Base-by-base conservation (phyloP, 352 stramenopile genomes). In the Phytophthora idaei region DNA sequence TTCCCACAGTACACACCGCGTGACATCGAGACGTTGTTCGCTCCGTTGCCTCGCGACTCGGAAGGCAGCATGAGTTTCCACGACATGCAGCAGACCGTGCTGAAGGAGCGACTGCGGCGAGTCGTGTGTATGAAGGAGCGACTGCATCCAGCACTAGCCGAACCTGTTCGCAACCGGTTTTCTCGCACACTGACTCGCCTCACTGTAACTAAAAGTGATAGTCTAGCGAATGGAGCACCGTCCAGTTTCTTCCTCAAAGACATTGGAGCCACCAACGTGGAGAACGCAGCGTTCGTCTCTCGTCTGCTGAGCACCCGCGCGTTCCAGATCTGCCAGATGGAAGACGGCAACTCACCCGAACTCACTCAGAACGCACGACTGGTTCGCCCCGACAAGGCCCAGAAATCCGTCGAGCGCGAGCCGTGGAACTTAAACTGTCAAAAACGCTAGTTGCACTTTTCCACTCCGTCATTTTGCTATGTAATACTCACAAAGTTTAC, bases 311-410 rank as follows among this genome's bases (percentile, higher is more conserved):
- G 84, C 70, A 87, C 78, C 7, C 79, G 88, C 42, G 71, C 87
- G 28, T 96, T 91, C 69, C 72, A 93, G 76, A 94, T 97, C 60
- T 93, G 85, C 68, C 80, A 92, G 55, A 76, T 96, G 45, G 72
- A 87, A 49, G 81, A 96, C 57, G 84, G 78, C 70, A 96, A 96
- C 54, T 77, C 82, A 10, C 78, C 85, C 0, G 64, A 75, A 42
- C 81, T 97, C 32, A 95, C 89, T 29, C 80, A 92, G 47, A 96
- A 97, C 57, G 89, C 96, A 29, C 83, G 83, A 5, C 73, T 96
- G 25, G 72, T 95, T 32, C 84, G 89, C 0, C 67, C 84, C 0
- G 74, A 85, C 32, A 76, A 78, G 15, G 54, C 52, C 5, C 46
- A 59, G 4, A 55, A 64, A 0, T 2, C 48, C 32, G 48, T 71